Base-by-base conservation (phyloP, 2,329 filamentous ascomycete species). In the Erysiphe neolycopersici region DNA sequence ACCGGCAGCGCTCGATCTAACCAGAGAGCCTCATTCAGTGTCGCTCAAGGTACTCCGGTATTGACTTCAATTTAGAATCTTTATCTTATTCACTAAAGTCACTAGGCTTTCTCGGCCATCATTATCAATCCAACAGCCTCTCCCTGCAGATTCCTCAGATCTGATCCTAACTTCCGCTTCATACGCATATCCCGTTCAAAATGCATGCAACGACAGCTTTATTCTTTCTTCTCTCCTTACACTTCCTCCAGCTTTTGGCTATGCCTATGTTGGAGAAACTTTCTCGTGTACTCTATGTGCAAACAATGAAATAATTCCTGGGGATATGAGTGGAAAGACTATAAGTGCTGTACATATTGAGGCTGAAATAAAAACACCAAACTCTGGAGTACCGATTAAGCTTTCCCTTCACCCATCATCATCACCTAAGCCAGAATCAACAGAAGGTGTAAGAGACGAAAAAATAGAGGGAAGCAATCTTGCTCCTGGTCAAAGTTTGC, bases 231-330 rank as follows among this genome's bases (percentile, higher is more conserved):
- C 72, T 1, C 65, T 75, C 43, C 69, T 95, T 53, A 89, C 82
- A 40, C 74, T 95, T 1, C 87, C 89, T 10, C 77, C 84, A 14
- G 79, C 83, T 0, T 95, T 98, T 58, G 87, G 85, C 38, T 87
- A 82, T 12, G 85, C 87, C 9, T 94, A 94, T 58, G 87, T 95
- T 17, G 89, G 89, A 53, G 85, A 95, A 63, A 83, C 78, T 0
- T 95, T 98, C 61, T 77, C 78, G 49, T 98, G 89, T 61, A 93
- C 87, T 1, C 68, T 95, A 18, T 93, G 85, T 61, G 85, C 81
- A n/a, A 94, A 93, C 64, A 87, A 94, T 58, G 87, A 95, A 55
- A 60, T 75, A 1, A 52, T 59, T 8, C 59, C 61, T 47, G 62
- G 61, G 39, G 42, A 51, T 36, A 48, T 56, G 0, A 35, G 49